Percentiles rank a stretch among this genome's conserved stretches.
phyloP scores from a whole-genome alignment of 768 basidiomycete species.

The Coprinellus micaceus region DNA sequence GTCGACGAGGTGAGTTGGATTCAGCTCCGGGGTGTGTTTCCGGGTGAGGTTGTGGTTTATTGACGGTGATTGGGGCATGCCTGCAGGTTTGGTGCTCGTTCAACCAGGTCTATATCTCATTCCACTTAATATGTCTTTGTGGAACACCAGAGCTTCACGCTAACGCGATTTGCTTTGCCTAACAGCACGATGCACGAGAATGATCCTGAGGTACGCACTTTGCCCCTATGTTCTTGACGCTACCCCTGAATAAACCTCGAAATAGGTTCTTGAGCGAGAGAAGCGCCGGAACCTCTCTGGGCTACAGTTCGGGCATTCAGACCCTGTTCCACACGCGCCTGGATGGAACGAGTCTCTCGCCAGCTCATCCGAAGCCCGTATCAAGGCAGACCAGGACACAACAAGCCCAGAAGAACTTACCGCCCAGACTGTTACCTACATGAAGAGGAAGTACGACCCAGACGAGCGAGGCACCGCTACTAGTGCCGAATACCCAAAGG shows the following conservation, averaged over 20 bases:
- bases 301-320: constrained; percentile 42
- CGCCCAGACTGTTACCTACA: constrained; percentile 38
- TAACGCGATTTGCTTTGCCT: not conserved
- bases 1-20: not conserved
- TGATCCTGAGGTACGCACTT: constrained; percentile 42
- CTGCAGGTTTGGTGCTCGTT: not conserved
- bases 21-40: not conserved
- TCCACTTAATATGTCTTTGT: not conserved
- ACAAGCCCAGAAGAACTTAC: constrained; percentile 33
- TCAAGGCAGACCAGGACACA: constrained; percentile 40
- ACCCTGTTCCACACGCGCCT: constrained; percentile 52
- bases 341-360: constrained; percentile 74
- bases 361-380: constrained; percentile 54
- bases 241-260: not conserved
- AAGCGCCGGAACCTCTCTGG: constrained; percentile 48
- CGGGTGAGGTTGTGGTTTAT: not conserved
- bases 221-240: not conserved
- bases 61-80: not conserved
- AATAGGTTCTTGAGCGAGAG: constrained; percentile 47
- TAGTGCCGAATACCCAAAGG: constrained; percentile 34
- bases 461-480: constrained; percentile 32
- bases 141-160: not conserved
- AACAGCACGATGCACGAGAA: constrained; percentile 58
- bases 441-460: constrained; percentile 34
- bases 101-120: not conserved